Percentiles rank a stretch among this genome's conserved stretches.
phyloP scores from a whole-genome alignment of 805 yeast genomes.

The Hanseniaspora guilliermondii region DNA sequence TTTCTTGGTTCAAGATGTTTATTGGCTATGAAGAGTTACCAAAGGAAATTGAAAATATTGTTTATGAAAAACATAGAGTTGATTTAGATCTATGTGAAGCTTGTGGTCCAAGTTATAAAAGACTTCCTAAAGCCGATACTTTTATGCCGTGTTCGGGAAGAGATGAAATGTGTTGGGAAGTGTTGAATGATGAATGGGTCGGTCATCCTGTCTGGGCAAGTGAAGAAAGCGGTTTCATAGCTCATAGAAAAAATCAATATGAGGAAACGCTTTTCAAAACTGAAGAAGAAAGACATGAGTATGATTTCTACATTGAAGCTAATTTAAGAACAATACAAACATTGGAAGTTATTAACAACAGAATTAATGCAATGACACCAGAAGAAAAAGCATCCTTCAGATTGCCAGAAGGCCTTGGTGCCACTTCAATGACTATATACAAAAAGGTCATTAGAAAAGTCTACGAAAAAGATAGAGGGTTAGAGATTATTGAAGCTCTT shows the following conservation, averaged over 20 bases:
- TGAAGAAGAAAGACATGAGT: constrained; percentile 96
- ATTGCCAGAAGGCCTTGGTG: constrained; percentile 87
- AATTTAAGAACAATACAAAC: constrained; percentile 91
- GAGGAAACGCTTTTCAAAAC: constrained; percentile 90
- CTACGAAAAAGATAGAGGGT: constrained; percentile 88
- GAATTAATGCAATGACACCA: constrained; percentile 82
- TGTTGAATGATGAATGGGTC: constrained; percentile 96
- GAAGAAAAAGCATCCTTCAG: constrained; percentile 80
- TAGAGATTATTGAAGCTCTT: constrained; percentile 88
- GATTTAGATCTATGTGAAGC: constrained; percentile 86
- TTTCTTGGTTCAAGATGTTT: constrained; percentile 84
- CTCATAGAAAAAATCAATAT: constrained; percentile 96
- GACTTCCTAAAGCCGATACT: constrained; percentile 84
- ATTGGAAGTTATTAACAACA: constrained; percentile 83
- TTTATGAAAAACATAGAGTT: constrained; percentile 77
- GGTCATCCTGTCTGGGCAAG: constrained; percentile 99
- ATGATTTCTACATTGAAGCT: constrained; percentile 90
- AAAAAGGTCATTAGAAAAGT: constrained; percentile 85
- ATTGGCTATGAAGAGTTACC: constrained; percentile 84
- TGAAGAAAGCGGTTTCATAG: constrained; percentile 95
- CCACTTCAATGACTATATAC: constrained; percentile 79
- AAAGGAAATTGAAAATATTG: constrained; percentile 72
- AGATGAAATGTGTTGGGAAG: constrained; percentile 99
- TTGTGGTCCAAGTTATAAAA: constrained; percentile 88
- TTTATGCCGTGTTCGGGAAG: constrained; percentile 97